Base-by-base conservation (phyloP, 2,329 filamentous ascomycete genomes). In the Trichoderma koningiopsis region DNA sequence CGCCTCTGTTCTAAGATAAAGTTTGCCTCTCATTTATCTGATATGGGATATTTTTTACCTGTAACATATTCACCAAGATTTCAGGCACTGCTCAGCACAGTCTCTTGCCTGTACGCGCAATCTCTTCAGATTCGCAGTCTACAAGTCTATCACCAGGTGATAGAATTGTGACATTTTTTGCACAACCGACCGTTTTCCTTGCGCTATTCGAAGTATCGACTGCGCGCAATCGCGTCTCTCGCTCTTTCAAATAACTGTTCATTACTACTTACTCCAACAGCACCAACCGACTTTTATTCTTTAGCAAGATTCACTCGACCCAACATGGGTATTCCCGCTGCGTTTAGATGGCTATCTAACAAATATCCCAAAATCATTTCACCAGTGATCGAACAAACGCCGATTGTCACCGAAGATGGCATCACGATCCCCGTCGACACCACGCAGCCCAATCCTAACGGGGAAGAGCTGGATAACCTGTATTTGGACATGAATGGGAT, bases 401-500 rank as follows among this genome's bases (percentile, higher is more conserved):
- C 94, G 11, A 85, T 91, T 68, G 90, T 90, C 72, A 88, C 98
- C 80, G 86, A 87, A 11, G 93, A 97, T 86, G 95, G 94, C 73
- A 87, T 90, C 55, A 85, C 88, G 74, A 91, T 97, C 69, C 96
- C 96, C 2, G 88, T 98, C 71, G 94, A 99, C 78, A 90, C 89
- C 13, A 94, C 91, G 7, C 85, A 88, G 49, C 89, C 93, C 6
- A 99, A 99, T 77, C 96, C 96, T 3, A 99, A 99, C 81, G 94
- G 94, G 79, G 95, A 98, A 82, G 96, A 99, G 80, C 92, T 97
- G 77, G 95, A 99, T 82, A 99, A 99, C 77, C 85, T 99, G 6
- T 99, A 99, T 78, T 88, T 99, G 72, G 96, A 99, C 77, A 98
- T 99, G 95, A 99, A 99, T 81, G 96, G 96, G 79, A 99, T 99